A percentile compares a stretch with the other conserved stretches of the same genome.
These are phyloP conservation scores for Chytriomyces sp. DNA, from an alignment of 192 early-diverging fungal genomes.

Conservation along the genomic window DNA sequence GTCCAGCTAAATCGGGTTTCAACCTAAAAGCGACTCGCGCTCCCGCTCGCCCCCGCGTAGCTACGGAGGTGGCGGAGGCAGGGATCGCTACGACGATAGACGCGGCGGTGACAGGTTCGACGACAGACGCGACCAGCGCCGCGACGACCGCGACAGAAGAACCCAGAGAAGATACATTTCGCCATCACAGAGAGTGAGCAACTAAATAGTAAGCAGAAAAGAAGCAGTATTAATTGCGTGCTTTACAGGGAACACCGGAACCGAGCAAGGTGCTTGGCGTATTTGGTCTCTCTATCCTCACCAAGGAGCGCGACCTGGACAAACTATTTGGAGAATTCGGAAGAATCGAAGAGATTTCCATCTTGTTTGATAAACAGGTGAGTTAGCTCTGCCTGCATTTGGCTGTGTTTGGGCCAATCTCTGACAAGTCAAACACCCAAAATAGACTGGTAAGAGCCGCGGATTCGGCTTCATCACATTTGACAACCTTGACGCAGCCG, in stretches of 20 bases:
- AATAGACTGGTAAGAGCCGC: constrained; percentile 58
- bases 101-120: not conserved
- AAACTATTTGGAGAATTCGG: constrained; percentile 62
- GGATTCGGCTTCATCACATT: constrained; percentile 74
- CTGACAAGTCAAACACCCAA: constrained; percentile 34
- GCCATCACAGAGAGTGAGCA: not conserved
- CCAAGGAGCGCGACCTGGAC: constrained; percentile 63
- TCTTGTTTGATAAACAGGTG: constrained; percentile 61
- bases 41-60: not conserved
- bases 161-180: not conserved
- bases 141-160: not conserved
- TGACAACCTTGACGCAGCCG: constrained; percentile 53
- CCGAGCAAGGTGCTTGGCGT: constrained; percentile 66
- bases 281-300: constrained; percentile 67
- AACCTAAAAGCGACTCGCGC: not conserved
- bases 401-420: no score
- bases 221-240: no score
- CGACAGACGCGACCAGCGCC: no score
- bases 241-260: constrained; percentile 17
- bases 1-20: no score
- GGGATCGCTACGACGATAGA: constrained; percentile 7
- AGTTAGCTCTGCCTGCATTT: not conserved
- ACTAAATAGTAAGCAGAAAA: not conserved
- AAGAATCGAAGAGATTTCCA: constrained; percentile 53
- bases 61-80: not conserved